phyloP scores from a whole-genome alignment of 208 protist species.

The Plasmodiophora brassicae region DNA sequence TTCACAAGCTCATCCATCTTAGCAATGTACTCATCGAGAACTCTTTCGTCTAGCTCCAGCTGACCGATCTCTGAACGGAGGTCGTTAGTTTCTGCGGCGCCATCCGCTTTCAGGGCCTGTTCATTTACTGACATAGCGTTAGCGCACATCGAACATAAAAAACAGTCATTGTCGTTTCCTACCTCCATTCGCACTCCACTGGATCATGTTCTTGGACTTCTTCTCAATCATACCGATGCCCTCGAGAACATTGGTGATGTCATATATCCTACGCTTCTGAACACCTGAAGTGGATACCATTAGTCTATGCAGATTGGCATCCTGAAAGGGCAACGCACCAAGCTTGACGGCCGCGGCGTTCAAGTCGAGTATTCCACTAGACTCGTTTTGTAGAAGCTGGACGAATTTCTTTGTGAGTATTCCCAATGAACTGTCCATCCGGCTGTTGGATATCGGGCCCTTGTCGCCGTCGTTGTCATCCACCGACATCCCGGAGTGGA shows the following conservation, averaged over 20 bases:
- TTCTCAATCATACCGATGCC: conserved; percentile 58
- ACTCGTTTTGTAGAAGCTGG: conserved; percentile 36
- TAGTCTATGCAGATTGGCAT: not conserved
- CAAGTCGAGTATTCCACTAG: conserved; percentile 48
- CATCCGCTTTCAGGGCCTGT: too few relatives aligned
- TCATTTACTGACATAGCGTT: too few relatives aligned
- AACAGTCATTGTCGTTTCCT: not conserved
- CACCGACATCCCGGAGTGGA: too few relatives aligned
- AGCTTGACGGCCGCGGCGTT: conserved; percentile 51
- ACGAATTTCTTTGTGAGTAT: conserved; percentile 51
- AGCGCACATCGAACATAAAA: too few relatives aligned
- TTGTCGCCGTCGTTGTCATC: too few relatives aligned
- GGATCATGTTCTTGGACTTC: conserved; percentile 56
- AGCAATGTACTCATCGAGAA: not conserved
- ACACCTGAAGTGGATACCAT: not conserved
- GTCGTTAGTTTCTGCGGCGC: not conserved
- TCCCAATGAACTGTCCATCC: conserved; percentile 44
- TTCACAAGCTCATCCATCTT: not conserved
- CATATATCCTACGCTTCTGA: conserved; percentile 55
- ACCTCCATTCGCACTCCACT: conserved; percentile 43
- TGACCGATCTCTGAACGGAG: not conserved
- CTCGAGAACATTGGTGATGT: conserved; percentile 58
- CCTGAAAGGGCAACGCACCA: not conserved
- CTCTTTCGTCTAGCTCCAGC: not conserved
- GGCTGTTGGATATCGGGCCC: too few relatives aligned